A percentile compares a stretch with the other conserved stretches of the same genome.
phyloP scores from a whole-genome alignment of 768 basidiomycete genomes.

The Pleurotus tuoliensis region DNA sequence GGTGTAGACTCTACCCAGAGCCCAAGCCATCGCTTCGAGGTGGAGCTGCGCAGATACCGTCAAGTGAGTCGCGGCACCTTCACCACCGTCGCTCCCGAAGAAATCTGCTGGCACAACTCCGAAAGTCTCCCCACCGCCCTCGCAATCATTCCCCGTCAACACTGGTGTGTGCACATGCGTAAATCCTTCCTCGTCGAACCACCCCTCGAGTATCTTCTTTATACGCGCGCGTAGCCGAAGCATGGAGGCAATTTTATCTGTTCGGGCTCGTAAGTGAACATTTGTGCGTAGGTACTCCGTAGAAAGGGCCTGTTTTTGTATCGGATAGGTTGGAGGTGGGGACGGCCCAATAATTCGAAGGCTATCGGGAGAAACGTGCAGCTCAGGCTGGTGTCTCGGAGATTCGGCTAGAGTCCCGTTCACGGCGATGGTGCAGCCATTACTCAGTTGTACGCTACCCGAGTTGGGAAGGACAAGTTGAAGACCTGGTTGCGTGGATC shows the following conservation, averaged over 20 bases:
- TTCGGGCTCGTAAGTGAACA: conserved; percentile 84
- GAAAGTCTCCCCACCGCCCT: conserved; percentile 95
- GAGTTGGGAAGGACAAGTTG: conserved; percentile 66
- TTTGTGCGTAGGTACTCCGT: conserved; percentile 81
- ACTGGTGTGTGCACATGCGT: conserved; percentile 80
- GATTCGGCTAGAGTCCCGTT: no score
- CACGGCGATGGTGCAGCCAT: no score
- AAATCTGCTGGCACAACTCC: conserved; percentile 62
- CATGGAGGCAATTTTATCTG: conserved; percentile 66
- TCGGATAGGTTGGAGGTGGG: conserved; percentile 54
- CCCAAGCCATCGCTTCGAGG: conserved; percentile 79
- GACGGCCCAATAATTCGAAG: no score
- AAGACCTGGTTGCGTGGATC: conserved; percentile 63
- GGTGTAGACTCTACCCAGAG: conserved; percentile 84
- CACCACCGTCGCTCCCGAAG: conserved; percentile 52
- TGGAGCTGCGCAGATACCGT: conserved; percentile 97
- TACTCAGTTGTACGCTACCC: no score
- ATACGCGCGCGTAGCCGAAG: conserved; percentile 62
- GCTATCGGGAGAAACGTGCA: no score
- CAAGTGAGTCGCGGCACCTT: conserved; percentile 47
- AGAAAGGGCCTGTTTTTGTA: conserved; percentile 84
- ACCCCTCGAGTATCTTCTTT: conserved; percentile 69
- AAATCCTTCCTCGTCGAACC: conserved; percentile 48
- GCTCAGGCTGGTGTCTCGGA: no score
- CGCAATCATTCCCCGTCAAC: conserved; percentile 88